Conservation (phyloP, 768 basidiomycete genomes). For the Mycena pura region DNA sequence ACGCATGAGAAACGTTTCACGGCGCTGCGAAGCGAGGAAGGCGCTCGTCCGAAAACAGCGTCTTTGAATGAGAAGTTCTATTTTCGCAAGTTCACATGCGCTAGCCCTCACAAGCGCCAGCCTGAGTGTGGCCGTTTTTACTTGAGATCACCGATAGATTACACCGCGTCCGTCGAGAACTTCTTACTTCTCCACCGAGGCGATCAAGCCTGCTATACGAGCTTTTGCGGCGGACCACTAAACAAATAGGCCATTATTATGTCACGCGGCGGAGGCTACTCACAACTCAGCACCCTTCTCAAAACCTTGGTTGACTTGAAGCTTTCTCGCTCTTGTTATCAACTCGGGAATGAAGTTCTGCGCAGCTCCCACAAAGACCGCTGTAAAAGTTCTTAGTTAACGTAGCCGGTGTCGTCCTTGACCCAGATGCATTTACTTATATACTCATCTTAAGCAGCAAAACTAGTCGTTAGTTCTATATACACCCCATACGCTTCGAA, state of each 20-base stretch:
- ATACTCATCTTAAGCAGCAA: no score
- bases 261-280: slow-evolving; percentile 18
- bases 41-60: no score
- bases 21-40: no score
- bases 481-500: no score
- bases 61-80: no score
- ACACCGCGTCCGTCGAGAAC: slow-evolving; percentile 86
- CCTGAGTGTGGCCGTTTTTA: no score
- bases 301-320: slow-evolving; percentile 91
- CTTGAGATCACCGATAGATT: no score
- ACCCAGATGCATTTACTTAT: no score
- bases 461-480: no score
- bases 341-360: slow-evolving; percentile 86
- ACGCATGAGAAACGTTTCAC: no score
- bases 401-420: background rate
- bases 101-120: no score
- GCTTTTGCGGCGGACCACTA: slow-evolving; percentile 77
- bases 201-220: slow-evolving; percentile 77
- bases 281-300: slow-evolving; percentile 86
- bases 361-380: slow-evolving; percentile 80
- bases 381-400: slow-evolving; percentile 45
- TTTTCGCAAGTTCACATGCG: no score
- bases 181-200: slow-evolving; percentile 78
- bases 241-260: slow-evolving; percentile 8
- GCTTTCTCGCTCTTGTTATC: slow-evolving; percentile 74